Conservation (phyloP, 2,329 filamentous ascomycete genomes). For the Cytospora piceae region DNA sequence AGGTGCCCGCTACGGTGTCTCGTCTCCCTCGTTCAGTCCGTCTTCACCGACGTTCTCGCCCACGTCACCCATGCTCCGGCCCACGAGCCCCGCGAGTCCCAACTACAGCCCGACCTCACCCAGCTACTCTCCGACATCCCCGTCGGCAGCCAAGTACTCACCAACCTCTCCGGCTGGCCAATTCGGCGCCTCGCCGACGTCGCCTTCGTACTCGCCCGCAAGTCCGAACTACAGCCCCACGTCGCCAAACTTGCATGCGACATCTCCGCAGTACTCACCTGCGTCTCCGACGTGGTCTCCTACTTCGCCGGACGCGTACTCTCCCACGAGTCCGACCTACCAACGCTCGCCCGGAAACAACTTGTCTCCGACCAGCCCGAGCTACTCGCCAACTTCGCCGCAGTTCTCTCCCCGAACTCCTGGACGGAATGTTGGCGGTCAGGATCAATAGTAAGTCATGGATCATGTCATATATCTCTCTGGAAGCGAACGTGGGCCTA, state of each 20-base stretch:
- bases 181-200: constrained; percentile 67
- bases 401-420: constrained; percentile 50
- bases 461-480: background rate
- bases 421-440: constrained; percentile 44
- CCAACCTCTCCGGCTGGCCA: constrained; percentile 75
- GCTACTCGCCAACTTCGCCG: constrained; percentile 70
- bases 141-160: constrained; percentile 62
- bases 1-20: constrained; percentile 57
- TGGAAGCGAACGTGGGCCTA: background rate
- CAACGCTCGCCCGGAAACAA: constrained; percentile 57
- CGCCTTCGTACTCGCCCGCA: constrained; percentile 72
- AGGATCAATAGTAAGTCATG: constrained; percentile 46
- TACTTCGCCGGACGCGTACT: constrained; percentile 68
- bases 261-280: constrained; percentile 67
- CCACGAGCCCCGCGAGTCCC: constrained; percentile 59
- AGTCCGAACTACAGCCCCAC: constrained; percentile 75
- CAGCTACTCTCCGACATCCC: constrained; percentile 66
- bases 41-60: constrained; percentile 67
- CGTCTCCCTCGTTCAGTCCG: constrained; percentile 63
- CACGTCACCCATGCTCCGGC: constrained; percentile 62
- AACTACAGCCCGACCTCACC: constrained; percentile 70
- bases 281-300: constrained; percentile 80
- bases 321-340: constrained; percentile 66
- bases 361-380: constrained; percentile 68
- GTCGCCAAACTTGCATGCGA: constrained; percentile 59